Percentiles rank a stretch among this genome's conserved stretches.
Evolutionary conservation across 331 rosid genomes (phyloP).

Genomic region (Ulmus americana): DNA sequence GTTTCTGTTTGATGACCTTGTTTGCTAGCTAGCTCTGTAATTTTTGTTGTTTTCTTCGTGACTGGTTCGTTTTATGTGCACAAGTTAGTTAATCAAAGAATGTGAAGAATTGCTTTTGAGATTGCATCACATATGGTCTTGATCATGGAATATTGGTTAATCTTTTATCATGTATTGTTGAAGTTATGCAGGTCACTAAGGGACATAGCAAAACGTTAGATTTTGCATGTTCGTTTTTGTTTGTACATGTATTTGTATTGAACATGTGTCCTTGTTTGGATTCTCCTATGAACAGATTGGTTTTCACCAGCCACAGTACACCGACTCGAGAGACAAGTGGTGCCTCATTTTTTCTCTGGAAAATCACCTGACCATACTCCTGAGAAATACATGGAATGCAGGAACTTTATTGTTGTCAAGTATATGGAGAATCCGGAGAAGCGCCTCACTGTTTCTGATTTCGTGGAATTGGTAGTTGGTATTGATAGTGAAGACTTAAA

Average conservation of each 20-base stretch:
- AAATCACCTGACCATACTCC: constrained; percentile 59
- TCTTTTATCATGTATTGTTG: background rate
- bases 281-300: constrained; percentile 66
- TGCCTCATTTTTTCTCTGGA: constrained; percentile 91
- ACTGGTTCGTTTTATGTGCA: background rate
- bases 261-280: constrained; percentile 10
- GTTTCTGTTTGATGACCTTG: too few relatives aligned
- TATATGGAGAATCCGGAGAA: constrained; percentile 81
- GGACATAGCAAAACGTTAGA: too few relatives aligned
- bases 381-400: constrained; percentile 87
- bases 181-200: background rate
- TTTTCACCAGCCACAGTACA: constrained; percentile 86
- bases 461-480: constrained; percentile 46
- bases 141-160: background rate
- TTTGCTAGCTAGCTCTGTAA: too few relatives aligned
- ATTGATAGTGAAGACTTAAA: constrained; percentile 62
- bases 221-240: too few relatives aligned
- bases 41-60: too few relatives aligned
- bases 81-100: background rate
- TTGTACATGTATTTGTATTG: background rate
- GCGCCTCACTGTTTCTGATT: constrained; percentile 57
- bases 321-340: constrained; percentile 94
- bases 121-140: constrained; percentile 1
- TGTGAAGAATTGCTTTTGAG: too few relatives aligned
- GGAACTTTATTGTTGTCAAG: constrained; percentile 73